Evolutionary conservation across 768 basidiomycete genomes (phyloP), one percentile per base, ranked within the genome.

Genomic region (Leccinum boreale): DNA sequence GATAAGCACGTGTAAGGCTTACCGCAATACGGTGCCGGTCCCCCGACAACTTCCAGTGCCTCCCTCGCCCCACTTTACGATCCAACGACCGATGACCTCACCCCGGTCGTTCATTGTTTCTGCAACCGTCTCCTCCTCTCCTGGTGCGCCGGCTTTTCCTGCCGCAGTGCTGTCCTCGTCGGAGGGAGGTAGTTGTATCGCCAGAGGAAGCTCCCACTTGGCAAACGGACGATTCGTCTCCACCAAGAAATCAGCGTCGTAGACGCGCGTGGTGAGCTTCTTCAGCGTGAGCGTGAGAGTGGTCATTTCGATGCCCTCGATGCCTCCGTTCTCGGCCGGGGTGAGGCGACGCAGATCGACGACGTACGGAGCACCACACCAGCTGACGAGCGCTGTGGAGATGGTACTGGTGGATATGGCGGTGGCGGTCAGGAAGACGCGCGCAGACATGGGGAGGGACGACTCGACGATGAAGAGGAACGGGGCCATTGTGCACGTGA

Each of bases 381-480:
- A 84, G 7, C 83, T 78, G 44, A 94, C 85, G 46, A 94, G 78
- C 0, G 78, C 82, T 3, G 92, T 94, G 51, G 89, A 91, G 44
- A 89, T 73, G 11, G 83, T 79, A 44, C 87, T 89, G 0, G 90
- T 90, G 36, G 80, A 80, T 58, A 94, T 62, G 3, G 92, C 92
- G 8, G 86, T 85, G 10, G 75, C 75, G 1, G 86, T 88, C 31
- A 95, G 77, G 14, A 82, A 84, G 24, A 82, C 66, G 21, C 92
- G 84, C 0, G 88, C 93, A 17, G 79, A 77, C 42, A 81, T 64
- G 0, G 93, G 91, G 7, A 94, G 79, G 23, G 81, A 81, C 5
- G 91, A 87, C 59, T 94, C 91, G 62, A 94, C 78, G 53, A 90
- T 68, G 72, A 94, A 89, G 59, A 94, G 83, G 74, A 94, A 85